Base-by-base conservation (phyloP, 306 rosid species). In the Amphicarpaea edgeworthii region DNA sequence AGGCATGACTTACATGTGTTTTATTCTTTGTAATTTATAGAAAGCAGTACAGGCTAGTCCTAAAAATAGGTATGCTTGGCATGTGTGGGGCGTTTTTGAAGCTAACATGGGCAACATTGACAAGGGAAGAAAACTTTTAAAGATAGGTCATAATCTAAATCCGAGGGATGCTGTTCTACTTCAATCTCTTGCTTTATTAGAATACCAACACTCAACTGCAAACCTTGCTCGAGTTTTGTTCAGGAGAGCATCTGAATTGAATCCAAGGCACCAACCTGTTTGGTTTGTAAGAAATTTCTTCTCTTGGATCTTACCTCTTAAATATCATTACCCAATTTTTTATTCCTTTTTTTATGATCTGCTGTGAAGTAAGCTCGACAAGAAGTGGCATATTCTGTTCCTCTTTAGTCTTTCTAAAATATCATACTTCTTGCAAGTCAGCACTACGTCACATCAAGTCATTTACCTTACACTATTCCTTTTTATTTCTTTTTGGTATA, bases 61-160 rank as follows among this genome's bases (percentile, higher is more conserved):
- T 61, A 94, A 92, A 86, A 94, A 94, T 78, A 86, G 98, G 86
- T 92, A 88, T 81, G 84, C 96, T 38, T 94, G 98, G 98, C 98
- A 94, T 78, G 89, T 92, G 12, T 94, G 98, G 98, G 98, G 95
- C n/a, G 55, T 92, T 63, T 94, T 92, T 86, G 98, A 94, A 92
- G 89, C 97, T 26, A 92, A 85, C 15, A 4, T 79, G 37, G 98
- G 97, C 45, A 81, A 88, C 79, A 72, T 92, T 21, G 92, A 84
- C 15, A 87, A 82, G 86, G 98, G 93, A 83, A 88, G 79, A 77
- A 94, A 88, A 69, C 96, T 94, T 73, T 77, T 94, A 9, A 90
- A 77, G 92, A 94, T 94, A 62, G 98, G 97, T 15, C 98, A 92
- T 71, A 85, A 86, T 54, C 87, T 92, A 50, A 94, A 94, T 89